Base-by-base conservation (phyloP, 192 early-diverging fungal species). In the Mortierella claussenii region DNA sequence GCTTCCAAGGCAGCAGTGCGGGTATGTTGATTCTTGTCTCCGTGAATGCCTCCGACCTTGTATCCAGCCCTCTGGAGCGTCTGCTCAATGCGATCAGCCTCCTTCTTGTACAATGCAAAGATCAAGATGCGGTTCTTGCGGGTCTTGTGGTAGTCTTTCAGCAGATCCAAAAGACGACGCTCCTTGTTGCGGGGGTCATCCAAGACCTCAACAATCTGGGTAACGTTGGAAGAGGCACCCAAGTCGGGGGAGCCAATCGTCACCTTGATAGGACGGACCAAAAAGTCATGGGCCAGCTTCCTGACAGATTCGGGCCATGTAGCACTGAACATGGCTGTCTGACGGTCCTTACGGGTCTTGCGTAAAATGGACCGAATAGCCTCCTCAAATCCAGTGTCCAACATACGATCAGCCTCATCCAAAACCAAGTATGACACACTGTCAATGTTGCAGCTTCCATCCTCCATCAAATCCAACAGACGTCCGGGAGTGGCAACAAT, bases 371-470 rank as follows among this genome's bases (percentile, higher is more conserved):
- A 89, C 47, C 89, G 88, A 58, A 99, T 95, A 47, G 91, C 93
- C 54, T 92, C 88, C 67, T 98, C 94, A 81, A 97, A 97, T 34
- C 95, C 96, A 60, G 89, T 88, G 64, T 99, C 96, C 60, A 99
- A 82, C 97, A 97, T 99, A 60, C 96, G 91, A 84, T 99, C 97
- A 40, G 95, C 96, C 83, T 98, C 97, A 69, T 99, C 97, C 46
- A 98, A 82, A 9, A 99, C 96, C 69, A 98, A 79, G 69, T 91
- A 99, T 2, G 88, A 86, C 13, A 98, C 92, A 43, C 90, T 73
- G 27, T 88, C 87, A 30, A 98, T 81, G 68, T 96, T 91, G 49
- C 91, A 87, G 27, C 81, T 83, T 73, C 90, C 85, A 80, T 93
- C 89, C 82, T 95, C 92, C 26, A 96, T 75, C 50, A 99, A 76